Conservation (phyloP, 192 early-diverging fungal species). For the Podochytrium sp. region DNA sequence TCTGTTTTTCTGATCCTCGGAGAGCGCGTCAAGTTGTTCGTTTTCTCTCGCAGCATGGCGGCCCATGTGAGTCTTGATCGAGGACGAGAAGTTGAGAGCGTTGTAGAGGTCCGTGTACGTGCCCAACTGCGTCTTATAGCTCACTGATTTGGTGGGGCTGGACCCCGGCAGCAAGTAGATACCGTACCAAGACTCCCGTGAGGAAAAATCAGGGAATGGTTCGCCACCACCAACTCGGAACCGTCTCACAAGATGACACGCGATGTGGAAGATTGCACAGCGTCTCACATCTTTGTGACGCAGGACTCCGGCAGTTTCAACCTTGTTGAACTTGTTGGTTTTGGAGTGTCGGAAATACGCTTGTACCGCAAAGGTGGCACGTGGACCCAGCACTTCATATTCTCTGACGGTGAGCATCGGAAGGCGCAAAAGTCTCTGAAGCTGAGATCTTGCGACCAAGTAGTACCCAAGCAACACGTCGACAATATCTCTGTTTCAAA, state of each 20-base stretch:
- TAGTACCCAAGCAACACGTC: background rate
- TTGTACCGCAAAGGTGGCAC: background rate
- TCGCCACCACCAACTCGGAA: background rate
- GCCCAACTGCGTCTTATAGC: background rate
- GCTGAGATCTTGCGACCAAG: background rate
- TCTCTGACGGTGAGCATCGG: background rate
- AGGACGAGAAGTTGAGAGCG: background rate
- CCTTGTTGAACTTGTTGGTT: slow-evolving; percentile 2
- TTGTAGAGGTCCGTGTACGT: background rate
- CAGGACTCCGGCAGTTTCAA: background rate
- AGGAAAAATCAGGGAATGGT: background rate
- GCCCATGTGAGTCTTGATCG: background rate
- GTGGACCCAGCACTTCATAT: background rate
- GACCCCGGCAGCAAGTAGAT: background rate
- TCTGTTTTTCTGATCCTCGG: background rate
- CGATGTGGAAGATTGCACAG: background rate
- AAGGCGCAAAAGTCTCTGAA: background rate
- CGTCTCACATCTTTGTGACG: background rate
- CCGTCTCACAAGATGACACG: background rate
- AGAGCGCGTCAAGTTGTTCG: background rate
- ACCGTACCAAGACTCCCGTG: background rate
- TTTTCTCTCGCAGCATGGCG: background rate
- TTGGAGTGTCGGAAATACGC: background rate
- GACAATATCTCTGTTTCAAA: background rate
- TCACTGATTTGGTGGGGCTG: background rate